Evolutionary conservation across 306 rosid species (phyloP).

Genomic region (Glycine tomentella): DNA sequence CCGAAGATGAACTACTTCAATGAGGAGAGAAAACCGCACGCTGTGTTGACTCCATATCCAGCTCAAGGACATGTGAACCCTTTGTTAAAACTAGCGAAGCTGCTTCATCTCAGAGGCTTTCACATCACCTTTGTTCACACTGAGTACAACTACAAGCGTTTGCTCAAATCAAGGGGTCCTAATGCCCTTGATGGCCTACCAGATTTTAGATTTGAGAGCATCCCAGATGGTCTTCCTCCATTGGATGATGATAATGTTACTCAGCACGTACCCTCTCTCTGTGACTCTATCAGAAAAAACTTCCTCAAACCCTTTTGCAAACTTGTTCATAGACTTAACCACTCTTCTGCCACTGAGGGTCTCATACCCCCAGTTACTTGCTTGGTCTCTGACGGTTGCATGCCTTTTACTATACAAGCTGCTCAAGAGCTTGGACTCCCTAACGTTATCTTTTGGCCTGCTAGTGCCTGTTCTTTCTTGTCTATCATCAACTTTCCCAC

Average conservation of each 20-base stretch:
- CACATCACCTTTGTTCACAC: slow-evolving; percentile 26
- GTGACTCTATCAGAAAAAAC: slow-evolving; percentile 7
- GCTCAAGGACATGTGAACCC: slow-evolving; percentile 9
- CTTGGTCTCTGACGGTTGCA: slow-evolving; percentile 21
- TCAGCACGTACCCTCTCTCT: neutral
- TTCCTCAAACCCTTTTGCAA: slow-evolving; percentile 16
- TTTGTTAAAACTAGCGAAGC: neutral
- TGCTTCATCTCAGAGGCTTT: slow-evolving; percentile 15
- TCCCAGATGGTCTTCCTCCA: slow-evolving; percentile 46
- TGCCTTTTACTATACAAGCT: slow-evolving; percentile 40
- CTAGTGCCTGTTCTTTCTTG: neutral
- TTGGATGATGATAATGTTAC: slow-evolving; percentile 16
- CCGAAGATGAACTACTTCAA: slow-evolving; percentile 26
- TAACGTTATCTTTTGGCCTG: slow-evolving; percentile 2
- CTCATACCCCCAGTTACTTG: slow-evolving; percentile 37
- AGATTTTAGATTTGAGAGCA: slow-evolving; percentile 17
- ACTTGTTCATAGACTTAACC: slow-evolving; percentile 33
- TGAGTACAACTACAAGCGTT: slow-evolving; percentile 8
- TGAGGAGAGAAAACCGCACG: neutral
- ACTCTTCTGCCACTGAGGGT: slow-evolving; percentile 5
- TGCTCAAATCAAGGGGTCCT: slow-evolving; percentile 13
- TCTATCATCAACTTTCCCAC: too few species aligned
- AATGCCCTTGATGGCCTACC: neutral
- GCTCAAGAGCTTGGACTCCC: slow-evolving; percentile 46
- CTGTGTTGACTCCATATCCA: slow-evolving; percentile 7